Base-by-base conservation (phyloP, 495 filamentous ascomycete genomes). In the Aspergillus homomorphus region DNA sequence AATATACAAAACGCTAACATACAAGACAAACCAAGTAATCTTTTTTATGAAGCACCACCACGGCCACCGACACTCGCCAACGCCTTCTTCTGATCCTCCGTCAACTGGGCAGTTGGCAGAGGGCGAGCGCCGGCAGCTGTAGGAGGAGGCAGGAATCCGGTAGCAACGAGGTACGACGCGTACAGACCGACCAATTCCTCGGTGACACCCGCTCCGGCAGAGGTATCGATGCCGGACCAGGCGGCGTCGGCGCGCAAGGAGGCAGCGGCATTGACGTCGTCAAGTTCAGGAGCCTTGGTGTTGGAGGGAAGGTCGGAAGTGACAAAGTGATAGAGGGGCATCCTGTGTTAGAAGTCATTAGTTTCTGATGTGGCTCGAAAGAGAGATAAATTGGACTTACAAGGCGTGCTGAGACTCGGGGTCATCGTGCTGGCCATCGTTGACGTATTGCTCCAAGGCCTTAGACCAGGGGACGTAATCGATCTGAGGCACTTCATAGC, bases 271-370 rank as follows among this genome's bases (percentile, higher is more conserved):
- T 95, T 92, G 16, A 70, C 67, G 63, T 96, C 90, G 56, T 90
- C 88, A 21, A 97, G 77, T 66, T 90, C 89, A 0, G 90, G 91
- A 1, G 91, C 90, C 56, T 84, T 85, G 12, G 90, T 92, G 58
- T 84, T 84, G 9, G 81, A 82, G 0, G 91, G 92, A 9, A 97
- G 82, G 65, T 96, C 87, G 18, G 82, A 81, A 26, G 85, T 87
- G 44, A 89, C 89, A 69, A 95, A 93, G 72, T 96, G 88, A 66
- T 88, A 91, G 23, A 96, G 83, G 1, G 91, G 91, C 83, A 94
- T 87, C n/a, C 72, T 74, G 60, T 3, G 53, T 33, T 38, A 22
- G 45, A 10, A 28, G 49, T 15, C 5, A 58, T 61, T 44, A 60
- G 33, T 49, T 9, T 24, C 21, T n/a, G 20, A 21, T 12, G 26